Percentiles rank a stretch among this genome's conserved stretches.
Conservation (phyloP, 2,329 filamentous ascomycete species). For the Microdochium trichocladiopsis region DNA sequence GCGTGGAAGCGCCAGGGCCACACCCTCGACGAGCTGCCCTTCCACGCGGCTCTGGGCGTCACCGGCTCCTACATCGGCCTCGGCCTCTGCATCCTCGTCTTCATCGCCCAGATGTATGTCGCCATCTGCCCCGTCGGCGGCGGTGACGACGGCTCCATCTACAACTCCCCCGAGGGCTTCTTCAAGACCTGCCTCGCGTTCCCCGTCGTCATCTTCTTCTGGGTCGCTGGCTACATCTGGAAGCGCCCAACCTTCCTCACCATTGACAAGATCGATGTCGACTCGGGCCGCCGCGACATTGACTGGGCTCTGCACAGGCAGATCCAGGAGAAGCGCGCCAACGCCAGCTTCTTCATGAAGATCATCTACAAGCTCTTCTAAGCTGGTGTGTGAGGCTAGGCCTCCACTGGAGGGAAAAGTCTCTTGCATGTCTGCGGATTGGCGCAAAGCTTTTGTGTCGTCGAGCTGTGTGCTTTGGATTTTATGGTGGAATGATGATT, state of each 20-base stretch:
- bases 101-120: conserved; percentile 46
- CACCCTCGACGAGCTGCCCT: conserved; percentile 59
- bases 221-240: conserved; percentile 42
- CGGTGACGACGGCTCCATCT: conserved; percentile 2
- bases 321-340: background rate
- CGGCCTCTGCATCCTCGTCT: conserved; percentile 45
- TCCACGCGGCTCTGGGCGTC: conserved; percentile 53
- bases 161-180: conserved; percentile 35
- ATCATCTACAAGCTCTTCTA: background rate
- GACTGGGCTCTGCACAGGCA: conserved; percentile 42
- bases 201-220: conserved; percentile 40
- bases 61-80: conserved; percentile 59
- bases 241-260: conserved; percentile 54
- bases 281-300: conserved; percentile 54
- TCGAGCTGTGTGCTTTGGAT: too few species aligned
- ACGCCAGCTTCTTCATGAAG: background rate
- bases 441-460: too few species aligned
- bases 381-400: too few species aligned
- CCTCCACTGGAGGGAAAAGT: too few species aligned
- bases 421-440: too few species aligned
- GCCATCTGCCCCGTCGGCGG: conserved; percentile 26
- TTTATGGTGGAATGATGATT: too few species aligned
- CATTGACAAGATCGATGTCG: conserved; percentile 57
- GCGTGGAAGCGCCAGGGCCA: conserved; percentile 57
- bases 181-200: conserved; percentile 48